These are phyloP conservation scores for Epichloe brachyelytri DNA, from an alignment of 2,329 filamentous ascomycete species.

Conservation along the genomic window DNA sequence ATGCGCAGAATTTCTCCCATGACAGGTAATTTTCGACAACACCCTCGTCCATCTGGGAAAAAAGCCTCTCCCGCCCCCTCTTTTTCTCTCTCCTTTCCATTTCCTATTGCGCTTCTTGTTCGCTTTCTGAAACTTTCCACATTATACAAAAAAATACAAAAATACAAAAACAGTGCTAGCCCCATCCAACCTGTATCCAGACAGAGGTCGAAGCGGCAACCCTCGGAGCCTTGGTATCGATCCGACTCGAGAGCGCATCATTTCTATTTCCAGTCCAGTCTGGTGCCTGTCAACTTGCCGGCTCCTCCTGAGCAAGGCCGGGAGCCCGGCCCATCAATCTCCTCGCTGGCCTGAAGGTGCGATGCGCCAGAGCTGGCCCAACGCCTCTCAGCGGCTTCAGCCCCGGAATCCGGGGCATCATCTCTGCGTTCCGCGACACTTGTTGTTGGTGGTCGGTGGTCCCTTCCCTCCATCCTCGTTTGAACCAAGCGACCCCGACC, in stretches of 20 bases:
- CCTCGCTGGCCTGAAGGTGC: neutral
- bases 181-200: too few species aligned
- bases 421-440: neutral
- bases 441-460: neutral
- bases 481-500: neutral
- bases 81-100: neutral
- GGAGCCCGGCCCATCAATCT: neutral
- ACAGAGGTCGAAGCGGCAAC: too few species aligned
- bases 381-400: too few species aligned
- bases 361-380: neutral
- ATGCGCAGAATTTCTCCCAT: neutral
- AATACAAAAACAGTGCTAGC: too few species aligned
- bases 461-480: neutral
- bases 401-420: neutral
- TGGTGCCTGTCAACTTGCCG: too few species aligned
- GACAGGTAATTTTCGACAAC: neutral
- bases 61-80: neutral
- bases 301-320: neutral
- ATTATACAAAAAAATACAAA: too few species aligned
- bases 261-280: too few species aligned
- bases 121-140: too few species aligned
- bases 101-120: too few species aligned
- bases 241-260: neutral
- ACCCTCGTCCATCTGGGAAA: neutral
- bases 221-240: neutral